These are phyloP conservation scores for Lolium rigidum DNA, from an alignment of 176 grass and related monocot genomes.

Conservation along the genomic window DNA sequence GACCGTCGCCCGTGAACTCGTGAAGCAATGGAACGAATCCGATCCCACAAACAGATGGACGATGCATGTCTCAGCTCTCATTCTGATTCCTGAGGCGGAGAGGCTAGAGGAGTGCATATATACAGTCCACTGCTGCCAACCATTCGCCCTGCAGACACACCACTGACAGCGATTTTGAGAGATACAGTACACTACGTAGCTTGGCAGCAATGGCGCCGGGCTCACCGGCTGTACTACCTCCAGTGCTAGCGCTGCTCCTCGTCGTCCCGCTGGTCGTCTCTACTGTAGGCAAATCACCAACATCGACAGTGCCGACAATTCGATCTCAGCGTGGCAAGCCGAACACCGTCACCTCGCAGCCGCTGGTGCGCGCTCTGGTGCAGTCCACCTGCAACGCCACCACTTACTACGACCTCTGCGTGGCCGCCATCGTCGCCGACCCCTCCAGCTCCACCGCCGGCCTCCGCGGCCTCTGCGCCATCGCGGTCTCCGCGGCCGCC, in stretches of 20 bases:
- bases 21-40: background rate
- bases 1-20: background rate
- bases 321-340: background rate
- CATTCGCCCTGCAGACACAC: background rate
- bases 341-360: background rate
- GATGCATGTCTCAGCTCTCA: background rate
- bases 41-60: background rate
- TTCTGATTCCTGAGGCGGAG: background rate
- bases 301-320: background rate
- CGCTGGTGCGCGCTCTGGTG: slow-evolving; percentile 41
- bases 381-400: slow-evolving; percentile 84
- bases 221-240: background rate
- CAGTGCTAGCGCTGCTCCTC: background rate
- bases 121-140: background rate
- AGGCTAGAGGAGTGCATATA: background rate
- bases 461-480: slow-evolving; percentile 62
- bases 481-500: slow-evolving; percentile 56
- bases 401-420: slow-evolving; percentile 75
- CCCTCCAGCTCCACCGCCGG: slow-evolving; percentile 56
- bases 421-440: slow-evolving; percentile 58
- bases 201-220: slow-evolving; percentile 9
- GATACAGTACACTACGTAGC: background rate
- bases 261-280: background rate
- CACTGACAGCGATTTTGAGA: background rate
- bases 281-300: background rate